Evolutionary conservation across 345 rosid genomes (phyloP).

Genomic region (Gossypium ekmanianum): DNA sequence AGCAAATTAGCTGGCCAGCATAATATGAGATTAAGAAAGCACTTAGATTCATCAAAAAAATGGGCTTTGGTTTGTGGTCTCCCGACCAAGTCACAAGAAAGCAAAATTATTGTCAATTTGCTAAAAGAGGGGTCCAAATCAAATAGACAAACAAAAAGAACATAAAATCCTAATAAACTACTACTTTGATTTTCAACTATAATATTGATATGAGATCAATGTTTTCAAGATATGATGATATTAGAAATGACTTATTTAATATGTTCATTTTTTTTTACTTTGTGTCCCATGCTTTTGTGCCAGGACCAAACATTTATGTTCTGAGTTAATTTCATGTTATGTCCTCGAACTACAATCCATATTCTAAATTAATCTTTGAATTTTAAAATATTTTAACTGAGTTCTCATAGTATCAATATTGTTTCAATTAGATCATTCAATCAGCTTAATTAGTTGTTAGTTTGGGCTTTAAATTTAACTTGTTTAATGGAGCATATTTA

Average conservation of each 20-base stretch:
- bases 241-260: not conserved
- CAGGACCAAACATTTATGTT: not conserved
- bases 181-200: not conserved
- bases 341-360: no score
- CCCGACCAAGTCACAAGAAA: not conserved
- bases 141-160: not conserved
- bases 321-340: no score
- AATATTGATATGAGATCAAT: not conserved
- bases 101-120: not conserved
- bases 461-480: no score
- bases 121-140: not conserved
- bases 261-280: not conserved
- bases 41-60: not conserved
- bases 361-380: no score
- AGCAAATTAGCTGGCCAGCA: slow-evolving; percentile 9
- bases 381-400: no score
- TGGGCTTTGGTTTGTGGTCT: not conserved
- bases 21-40: not conserved
- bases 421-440: no score
- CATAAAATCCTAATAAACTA: not conserved
- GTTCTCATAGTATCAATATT: no score
- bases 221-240: not conserved
- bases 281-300: not conserved
- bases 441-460: no score
- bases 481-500: no score